Conservation (phyloP, 2,329 filamentous ascomycete species). For the Alternaria gaisen region DNA sequence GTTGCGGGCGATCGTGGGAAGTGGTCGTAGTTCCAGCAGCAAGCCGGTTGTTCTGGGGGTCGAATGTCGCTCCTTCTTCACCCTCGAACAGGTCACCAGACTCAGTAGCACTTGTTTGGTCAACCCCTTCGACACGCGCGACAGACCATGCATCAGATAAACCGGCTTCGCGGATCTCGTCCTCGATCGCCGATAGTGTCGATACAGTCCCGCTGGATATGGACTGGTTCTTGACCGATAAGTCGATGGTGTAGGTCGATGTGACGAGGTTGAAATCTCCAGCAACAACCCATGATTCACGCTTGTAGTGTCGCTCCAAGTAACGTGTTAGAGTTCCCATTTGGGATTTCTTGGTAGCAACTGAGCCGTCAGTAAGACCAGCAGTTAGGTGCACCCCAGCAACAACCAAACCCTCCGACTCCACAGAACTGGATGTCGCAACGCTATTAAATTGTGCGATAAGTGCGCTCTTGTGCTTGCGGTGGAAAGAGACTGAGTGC, state of each 20-base stretch:
- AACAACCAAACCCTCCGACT: constrained; percentile 55
- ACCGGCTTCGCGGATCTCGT: constrained; percentile 55
- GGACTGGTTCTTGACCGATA: constrained; percentile 61
- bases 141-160: constrained; percentile 64
- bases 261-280: constrained; percentile 73
- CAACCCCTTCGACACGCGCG: constrained; percentile 56
- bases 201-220: constrained; percentile 62
- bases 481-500: constrained; percentile 62
- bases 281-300: constrained; percentile 64
- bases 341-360: constrained; percentile 66
- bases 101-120: constrained; percentile 44
- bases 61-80: constrained; percentile 72
- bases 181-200: constrained; percentile 59
- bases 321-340: constrained; percentile 61
- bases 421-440: constrained; percentile 30
- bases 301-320: constrained; percentile 54
- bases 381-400: constrained; percentile 69
- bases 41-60: constrained; percentile 65
- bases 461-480: constrained; percentile 67
- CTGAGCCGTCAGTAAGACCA: constrained; percentile 67
- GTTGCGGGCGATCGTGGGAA: constrained; percentile 68
- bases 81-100: constrained; percentile 60
- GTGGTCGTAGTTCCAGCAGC: constrained; percentile 64
- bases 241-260: constrained; percentile 64
- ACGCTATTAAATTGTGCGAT: constrained; percentile 57